Base-by-base conservation (phyloP, 345 rosid genomes). In the Raphanus sativus region DNA sequence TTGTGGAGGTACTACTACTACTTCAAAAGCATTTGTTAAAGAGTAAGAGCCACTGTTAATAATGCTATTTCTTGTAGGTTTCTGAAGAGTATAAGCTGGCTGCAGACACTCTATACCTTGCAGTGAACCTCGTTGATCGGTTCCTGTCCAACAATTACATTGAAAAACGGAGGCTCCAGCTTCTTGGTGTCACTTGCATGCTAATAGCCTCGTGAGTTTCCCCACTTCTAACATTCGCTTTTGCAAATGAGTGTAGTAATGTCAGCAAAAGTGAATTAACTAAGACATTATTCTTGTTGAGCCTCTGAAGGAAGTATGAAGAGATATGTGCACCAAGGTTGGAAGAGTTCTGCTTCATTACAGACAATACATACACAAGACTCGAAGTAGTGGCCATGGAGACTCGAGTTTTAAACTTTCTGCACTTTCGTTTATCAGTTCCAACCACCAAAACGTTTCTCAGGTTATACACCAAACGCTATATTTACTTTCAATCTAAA, bases 131-230 rank as follows among this genome's bases (percentile, higher is more conserved):
- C 40, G 85, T 75, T 10, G n/a, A n/a, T n/a, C n/a, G n/a, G n/a
- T n/a, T n/a, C n/a, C n/a, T n/a, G n/a, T n/a, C n/a, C 1, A 83
- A 80, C 55, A 88, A 84, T 73, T 84, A 80, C 83, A 85, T 90
- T 15, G 91, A 87, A 66, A 88, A 89, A 62, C 84, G 10, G 8
- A 88, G 80, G 79, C 91, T 94, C 45, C 98, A 91, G 83, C 85
- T 91, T 26, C 92, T 94, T 77, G 98, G 97, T 65, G 84, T 90
- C 81, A 89, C 93, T 75, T 91, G 95, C 90, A 84, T 91, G 91
- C 86, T 93, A 52, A 83, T 93, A 65, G 90, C 95, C 62, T 93
- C 97, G 98, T 93, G 87, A 89, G 96, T 70, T 75, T n/a, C n/a
- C n/a, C n/a, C n/a, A n/a, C n/a, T n/a, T n/a, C n/a, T n/a, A n/a